Conservation (phyloP, 768 basidiomycete species). For the Chiua virens region DNA sequence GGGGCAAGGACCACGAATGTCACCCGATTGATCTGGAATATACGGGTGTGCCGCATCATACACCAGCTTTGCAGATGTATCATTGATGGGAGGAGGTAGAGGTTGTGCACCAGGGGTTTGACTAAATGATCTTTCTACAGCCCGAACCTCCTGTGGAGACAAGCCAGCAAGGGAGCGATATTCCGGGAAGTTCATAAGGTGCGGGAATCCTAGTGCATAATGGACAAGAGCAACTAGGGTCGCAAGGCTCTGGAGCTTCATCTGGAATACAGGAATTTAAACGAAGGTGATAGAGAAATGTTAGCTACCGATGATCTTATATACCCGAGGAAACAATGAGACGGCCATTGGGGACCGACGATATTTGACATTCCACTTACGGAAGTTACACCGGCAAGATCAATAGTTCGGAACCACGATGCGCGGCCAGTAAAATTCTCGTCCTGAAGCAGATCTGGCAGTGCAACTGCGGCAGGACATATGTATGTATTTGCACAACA, state of each 20-base stretch:
- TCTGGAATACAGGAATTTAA: too few relatives aligned
- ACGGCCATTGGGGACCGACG: neutral
- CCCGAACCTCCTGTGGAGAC: slow-evolving; percentile 13
- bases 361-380: neutral
- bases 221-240: slow-evolving; percentile 5
- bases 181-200: slow-evolving; percentile 17
- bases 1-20: slow-evolving; percentile 27
- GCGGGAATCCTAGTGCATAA: slow-evolving; percentile 10
- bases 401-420: too few relatives aligned
- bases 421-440: too few relatives aligned
- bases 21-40: slow-evolving; percentile 12
- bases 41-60: slow-evolving; percentile 20
- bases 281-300: too few relatives aligned
- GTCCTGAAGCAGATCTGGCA: too few relatives aligned
- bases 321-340: too few relatives aligned
- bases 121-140: slow-evolving; percentile 11
- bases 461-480: slow-evolving; percentile 8
- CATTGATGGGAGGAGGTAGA: slow-evolving; percentile 21
- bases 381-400: too few relatives aligned
- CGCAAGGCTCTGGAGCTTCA: slow-evolving; percentile 4
- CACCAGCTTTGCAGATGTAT: slow-evolving; percentile 25
- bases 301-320: too few relatives aligned
- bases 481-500: slow-evolving; percentile 27
- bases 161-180: slow-evolving; percentile 23
- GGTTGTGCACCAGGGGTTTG: slow-evolving; percentile 24